A percentile compares a stretch with the other conserved stretches of the same genome.
Conservation (phyloP, 495 filamentous ascomycete species). For the Penicillium canariense region DNA sequence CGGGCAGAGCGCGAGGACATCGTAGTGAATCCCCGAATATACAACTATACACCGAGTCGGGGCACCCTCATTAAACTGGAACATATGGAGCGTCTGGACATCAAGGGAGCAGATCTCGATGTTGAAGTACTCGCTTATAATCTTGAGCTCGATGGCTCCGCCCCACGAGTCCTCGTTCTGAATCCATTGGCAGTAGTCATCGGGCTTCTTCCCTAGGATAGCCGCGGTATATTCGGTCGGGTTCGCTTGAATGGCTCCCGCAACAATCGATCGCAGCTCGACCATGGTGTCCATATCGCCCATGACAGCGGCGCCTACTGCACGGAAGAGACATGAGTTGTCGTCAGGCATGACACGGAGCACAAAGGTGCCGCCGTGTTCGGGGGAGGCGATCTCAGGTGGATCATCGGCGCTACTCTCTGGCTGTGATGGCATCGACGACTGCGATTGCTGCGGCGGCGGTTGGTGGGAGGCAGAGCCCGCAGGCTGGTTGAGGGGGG, state of each 20-base stretch:
- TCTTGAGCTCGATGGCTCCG: slow-evolving; percentile 83
- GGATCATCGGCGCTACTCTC: slow-evolving; percentile 50
- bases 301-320: slow-evolving; percentile 75
- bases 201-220: slow-evolving; percentile 70
- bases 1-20: slow-evolving; percentile 77
- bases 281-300: slow-evolving; percentile 69
- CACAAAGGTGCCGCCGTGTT: slow-evolving; percentile 64
- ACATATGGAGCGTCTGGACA: slow-evolving; percentile 63
- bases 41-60: slow-evolving; percentile 74
- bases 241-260: slow-evolving; percentile 72
- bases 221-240: slow-evolving; percentile 68
- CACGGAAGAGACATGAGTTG: slow-evolving; percentile 92
- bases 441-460: slow-evolving; percentile 11
- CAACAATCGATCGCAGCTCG: slow-evolving; percentile 77
- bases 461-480: slow-evolving; percentile 12
- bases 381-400: slow-evolving; percentile 64
- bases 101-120: slow-evolving; percentile 87
- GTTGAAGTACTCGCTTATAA: slow-evolving; percentile 80
- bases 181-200: slow-evolving; percentile 84
- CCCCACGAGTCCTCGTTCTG: slow-evolving; percentile 82
- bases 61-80: slow-evolving; percentile 79
- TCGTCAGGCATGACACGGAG: slow-evolving; percentile 97
- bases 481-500: neutral
- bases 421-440: slow-evolving; percentile 19
- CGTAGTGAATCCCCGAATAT: slow-evolving; percentile 95